Conservation (phyloP, 2,329 filamentous ascomycete genomes). For the Nigrospora oryzae region DNA sequence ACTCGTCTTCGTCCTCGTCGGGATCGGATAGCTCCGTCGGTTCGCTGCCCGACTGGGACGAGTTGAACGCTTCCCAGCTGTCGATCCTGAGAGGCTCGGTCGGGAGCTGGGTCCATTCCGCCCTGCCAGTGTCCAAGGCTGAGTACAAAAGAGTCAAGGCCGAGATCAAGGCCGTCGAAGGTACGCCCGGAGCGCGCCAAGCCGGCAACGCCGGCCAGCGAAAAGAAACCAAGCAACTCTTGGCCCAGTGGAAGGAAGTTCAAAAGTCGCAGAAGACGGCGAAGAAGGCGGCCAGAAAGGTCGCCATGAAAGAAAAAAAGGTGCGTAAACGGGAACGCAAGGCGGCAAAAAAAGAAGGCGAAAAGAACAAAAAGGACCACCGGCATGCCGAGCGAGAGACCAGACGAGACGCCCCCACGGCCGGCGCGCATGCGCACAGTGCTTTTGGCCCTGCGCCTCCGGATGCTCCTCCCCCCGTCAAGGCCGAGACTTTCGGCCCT, state of each 20-base stretch:
- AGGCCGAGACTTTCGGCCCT: no score
- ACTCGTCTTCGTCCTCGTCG: constrained; percentile 22
- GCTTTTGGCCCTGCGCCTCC: neutral
- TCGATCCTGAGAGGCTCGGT: constrained; percentile 35
- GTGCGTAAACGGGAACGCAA: constrained; percentile 16
- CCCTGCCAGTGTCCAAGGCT: constrained; percentile 37
- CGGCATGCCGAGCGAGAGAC: neutral
- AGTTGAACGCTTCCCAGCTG: constrained; percentile 39
- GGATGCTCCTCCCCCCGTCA: no score
- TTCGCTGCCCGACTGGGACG: constrained; percentile 45
- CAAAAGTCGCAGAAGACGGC: constrained; percentile 25
- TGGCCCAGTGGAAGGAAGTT: constrained; percentile 31
- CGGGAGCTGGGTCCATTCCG: constrained; percentile 37
- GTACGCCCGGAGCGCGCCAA: constrained; percentile 1
- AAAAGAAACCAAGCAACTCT: constrained; percentile 35
- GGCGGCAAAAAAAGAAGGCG: constrained; percentile 19
- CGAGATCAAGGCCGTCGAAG: constrained; percentile 33
- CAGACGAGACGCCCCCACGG: neutral
- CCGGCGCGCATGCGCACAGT: neutral
- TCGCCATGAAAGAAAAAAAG: constrained; percentile 20
- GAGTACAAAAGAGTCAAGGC: constrained; percentile 31
- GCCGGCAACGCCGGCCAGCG: neutral
- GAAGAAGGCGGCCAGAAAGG: constrained; percentile 18
- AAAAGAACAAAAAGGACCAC: constrained; percentile 6
- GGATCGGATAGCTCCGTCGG: constrained; percentile 36